These are phyloP conservation scores for Neoboletus subvelutipes DNA, from an alignment of 768 basidiomycete species.

Conservation along the genomic window DNA sequence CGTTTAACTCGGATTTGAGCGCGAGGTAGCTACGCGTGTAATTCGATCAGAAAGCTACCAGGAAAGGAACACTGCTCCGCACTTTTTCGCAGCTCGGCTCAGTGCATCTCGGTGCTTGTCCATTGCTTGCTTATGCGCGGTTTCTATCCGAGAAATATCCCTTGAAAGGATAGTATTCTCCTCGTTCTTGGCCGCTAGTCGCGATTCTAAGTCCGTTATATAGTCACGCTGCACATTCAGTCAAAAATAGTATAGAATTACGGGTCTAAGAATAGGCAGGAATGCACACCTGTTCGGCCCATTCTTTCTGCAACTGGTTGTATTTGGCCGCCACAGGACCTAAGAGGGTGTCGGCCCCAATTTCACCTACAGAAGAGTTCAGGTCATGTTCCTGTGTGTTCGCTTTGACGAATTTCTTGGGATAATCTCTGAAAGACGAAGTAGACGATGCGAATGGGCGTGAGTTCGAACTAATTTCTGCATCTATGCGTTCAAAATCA, in stretches of 20 bases:
- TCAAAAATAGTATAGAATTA: background rate
- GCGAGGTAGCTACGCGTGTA: constrained; percentile 24
- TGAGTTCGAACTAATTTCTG: constrained; percentile 9
- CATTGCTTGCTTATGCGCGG: constrained; percentile 9
- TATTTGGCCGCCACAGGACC: background rate
- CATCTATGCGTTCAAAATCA: constrained; percentile 10
- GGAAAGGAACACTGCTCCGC: background rate
- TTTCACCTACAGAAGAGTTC: background rate
- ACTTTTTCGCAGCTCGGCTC: constrained; percentile 21
- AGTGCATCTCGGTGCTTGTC: constrained; percentile 22
- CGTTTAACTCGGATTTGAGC: constrained; percentile 32
- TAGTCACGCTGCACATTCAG: constrained; percentile 16
- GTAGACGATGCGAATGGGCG: constrained; percentile 3
- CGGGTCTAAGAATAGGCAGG: background rate
- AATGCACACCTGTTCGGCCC: constrained; percentile 10
- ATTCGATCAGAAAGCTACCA: background rate
- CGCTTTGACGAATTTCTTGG: constrained; percentile 4
- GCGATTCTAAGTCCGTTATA: constrained; percentile 20
- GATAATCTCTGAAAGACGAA: constrained; percentile 7
- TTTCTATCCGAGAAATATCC: constrained; percentile 15
- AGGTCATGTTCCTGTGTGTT: constrained; percentile 7
- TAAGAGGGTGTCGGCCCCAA: constrained; percentile 1
- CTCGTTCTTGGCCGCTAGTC: constrained; percentile 16
- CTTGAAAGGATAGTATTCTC: constrained; percentile 13
- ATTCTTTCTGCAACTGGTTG: constrained; percentile 11